Conservation (phyloP, 257 asterid species). For the Nicotiana sylvestris region DNA sequence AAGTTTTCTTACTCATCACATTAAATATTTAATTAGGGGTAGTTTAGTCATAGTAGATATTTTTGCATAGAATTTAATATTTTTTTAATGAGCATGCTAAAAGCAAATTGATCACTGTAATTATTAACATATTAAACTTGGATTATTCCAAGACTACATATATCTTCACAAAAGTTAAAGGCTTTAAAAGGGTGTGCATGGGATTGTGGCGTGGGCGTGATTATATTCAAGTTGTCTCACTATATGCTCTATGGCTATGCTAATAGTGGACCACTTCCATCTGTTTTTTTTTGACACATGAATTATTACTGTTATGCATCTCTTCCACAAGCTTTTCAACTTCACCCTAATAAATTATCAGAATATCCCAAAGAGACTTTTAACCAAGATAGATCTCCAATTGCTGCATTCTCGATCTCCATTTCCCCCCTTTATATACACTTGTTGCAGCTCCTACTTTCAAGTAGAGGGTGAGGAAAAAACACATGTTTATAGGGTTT, state of each 20-base stretch:
- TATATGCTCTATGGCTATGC: background rate
- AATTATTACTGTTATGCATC: background rate
- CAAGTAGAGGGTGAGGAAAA: background rate
- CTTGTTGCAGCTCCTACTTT: background rate
- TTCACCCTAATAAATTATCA: background rate
- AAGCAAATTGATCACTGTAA: too few species aligned
- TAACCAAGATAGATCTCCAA: background rate
- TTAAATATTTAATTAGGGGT: too few species aligned
- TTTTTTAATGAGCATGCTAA: too few species aligned
- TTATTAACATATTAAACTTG: too few species aligned
- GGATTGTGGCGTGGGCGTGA: slow-evolving; percentile 45
- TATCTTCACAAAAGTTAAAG: slow-evolving; percentile 17
- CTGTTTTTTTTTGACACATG: background rate
- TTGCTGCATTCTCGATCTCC: background rate
- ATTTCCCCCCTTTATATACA: background rate
- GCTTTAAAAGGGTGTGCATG: slow-evolving; percentile 31
- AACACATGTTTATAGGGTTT: background rate
- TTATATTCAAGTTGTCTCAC: slow-evolving; percentile 56
- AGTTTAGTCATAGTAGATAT: too few species aligned
- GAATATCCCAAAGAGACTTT: background rate
- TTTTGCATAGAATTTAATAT: too few species aligned
- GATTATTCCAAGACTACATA: background rate
- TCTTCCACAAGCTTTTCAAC: background rate
- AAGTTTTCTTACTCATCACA: too few species aligned
- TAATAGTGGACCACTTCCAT: slow-evolving; percentile 47